Evolutionary conservation across 805 yeast species (phyloP).

Genomic region (Saturnispora besseyi): DNA sequence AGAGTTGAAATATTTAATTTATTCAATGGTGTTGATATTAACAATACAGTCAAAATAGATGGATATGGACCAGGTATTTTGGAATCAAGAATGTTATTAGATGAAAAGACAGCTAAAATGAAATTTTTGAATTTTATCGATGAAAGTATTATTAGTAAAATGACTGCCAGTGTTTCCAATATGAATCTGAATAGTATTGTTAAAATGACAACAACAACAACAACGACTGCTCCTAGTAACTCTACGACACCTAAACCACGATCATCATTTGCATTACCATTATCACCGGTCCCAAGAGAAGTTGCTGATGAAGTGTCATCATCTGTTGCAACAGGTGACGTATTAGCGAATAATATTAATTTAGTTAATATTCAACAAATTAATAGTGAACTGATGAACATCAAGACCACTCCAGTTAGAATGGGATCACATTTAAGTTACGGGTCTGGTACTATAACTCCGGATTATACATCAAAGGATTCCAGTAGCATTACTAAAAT

Average conservation of each 20-base stretch:
- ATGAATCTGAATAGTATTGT: slow-evolving; percentile 26
- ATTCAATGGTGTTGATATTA: slow-evolving; percentile 43
- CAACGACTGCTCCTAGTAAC: slow-evolving; percentile 13
- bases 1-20: slow-evolving; percentile 48
- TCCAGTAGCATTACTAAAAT: not conserved
- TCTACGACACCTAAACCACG: slow-evolving; percentile 3
- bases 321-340: slow-evolving; percentile 3
- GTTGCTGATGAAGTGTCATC: not conserved
- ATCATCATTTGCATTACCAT: not conserved
- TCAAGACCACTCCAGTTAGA: not conserved
- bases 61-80: slow-evolving; percentile 56
- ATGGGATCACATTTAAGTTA: slow-evolving; percentile 1
- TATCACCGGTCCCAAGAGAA: not conserved
- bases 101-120: slow-evolving; percentile 38
- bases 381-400: not conserved
- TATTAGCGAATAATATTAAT: slow-evolving; percentile 7
- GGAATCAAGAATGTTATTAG: slow-evolving; percentile 46
- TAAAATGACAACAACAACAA: slow-evolving; percentile 11
- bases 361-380: not conserved
- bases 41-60: slow-evolving; percentile 42
- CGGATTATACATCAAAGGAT: not conserved
- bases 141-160: slow-evolving; percentile 28
- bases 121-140: slow-evolving; percentile 34
- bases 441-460: not conserved
- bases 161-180: slow-evolving; percentile 31